Percentiles rank a stretch among this genome's conserved stretches.
phyloP scores from a whole-genome alignment of 2,329 filamentous ascomycete species.

The Verticillium klebahnii region DNA sequence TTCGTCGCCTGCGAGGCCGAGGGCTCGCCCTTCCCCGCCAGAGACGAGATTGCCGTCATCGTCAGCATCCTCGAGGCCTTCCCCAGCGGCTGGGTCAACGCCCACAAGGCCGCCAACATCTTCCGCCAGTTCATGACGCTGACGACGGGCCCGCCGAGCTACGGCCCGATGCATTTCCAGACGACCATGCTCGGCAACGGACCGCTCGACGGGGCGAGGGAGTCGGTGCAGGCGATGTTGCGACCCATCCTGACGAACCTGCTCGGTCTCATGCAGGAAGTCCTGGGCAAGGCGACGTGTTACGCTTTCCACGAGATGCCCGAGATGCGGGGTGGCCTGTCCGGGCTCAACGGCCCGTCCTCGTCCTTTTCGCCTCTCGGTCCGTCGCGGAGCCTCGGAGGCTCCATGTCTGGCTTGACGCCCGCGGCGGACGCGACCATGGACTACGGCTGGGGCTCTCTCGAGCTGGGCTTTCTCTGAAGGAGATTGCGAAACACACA shows the following conservation, averaged over 20 bases:
- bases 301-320: constrained; percentile 15
- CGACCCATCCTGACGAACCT: constrained; percentile 16
- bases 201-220: constrained; percentile 6
- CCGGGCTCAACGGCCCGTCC: neutral
- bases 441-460: constrained; percentile 10
- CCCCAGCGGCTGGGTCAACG: constrained; percentile 26
- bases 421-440: constrained; percentile 7
- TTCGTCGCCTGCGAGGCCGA: constrained; percentile 25
- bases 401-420: neutral
- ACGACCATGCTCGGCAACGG: neutral
- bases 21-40: constrained; percentile 19
- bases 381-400: constrained; percentile 1
- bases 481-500: neutral
- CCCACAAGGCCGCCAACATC: constrained; percentile 28
- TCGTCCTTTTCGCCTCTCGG: constrained; percentile 9
- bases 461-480: constrained; percentile 12
- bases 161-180: constrained; percentile 13
- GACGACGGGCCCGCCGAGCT: constrained; percentile 13
- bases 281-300: constrained; percentile 27
- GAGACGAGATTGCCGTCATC: constrained; percentile 29
- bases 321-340: constrained; percentile 8
- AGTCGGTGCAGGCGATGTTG: constrained; percentile 14
- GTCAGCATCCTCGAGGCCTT: constrained; percentile 32
- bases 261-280: constrained; percentile 23
- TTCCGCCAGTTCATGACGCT: constrained; percentile 24